Base-by-base conservation (phyloP, 2,329 filamentous ascomycete genomes). In the Cercospora citrullina region DNA sequence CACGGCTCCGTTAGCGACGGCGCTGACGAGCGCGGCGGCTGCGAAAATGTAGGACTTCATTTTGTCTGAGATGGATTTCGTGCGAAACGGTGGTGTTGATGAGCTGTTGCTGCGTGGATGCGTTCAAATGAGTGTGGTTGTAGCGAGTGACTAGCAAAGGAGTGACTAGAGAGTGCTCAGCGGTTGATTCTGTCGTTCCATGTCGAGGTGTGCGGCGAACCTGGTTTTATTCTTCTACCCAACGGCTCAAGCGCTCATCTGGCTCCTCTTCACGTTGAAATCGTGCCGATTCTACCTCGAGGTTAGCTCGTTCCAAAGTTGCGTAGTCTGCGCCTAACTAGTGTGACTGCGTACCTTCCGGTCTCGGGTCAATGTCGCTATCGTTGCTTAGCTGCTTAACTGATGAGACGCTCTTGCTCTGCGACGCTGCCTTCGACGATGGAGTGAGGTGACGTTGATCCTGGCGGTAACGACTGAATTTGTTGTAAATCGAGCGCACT, bases 321-420 rank as follows among this genome's bases (percentile, higher is more conserved):
- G 31, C 26, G 51, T 36, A 31, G 53, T 39, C 57, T 58, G 45
- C 9, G 23, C 60, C 62, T 42, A 57, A 42, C 62, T 42, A 57
- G 55, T 26, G 53, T 23, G 21, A 26, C 42, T 36, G 48, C 66
- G 58, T 65, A 48, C 63, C 62, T 62, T 60, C 63, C 66, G 66
- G 66, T 68, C 63, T 65, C 66, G 66, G 66, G 57, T 36, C 48
- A 68, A 68, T 68, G 26, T 65, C 66, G 66, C 66, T 58, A 31
- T 28, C 30, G 30, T 30, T 36, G 51, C 53, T 59, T n/a, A 18
- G 7, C 16, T 55, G 21, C 60, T 53, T 63, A 7, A 6, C 36
- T 39, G 14, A 10, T 59, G 30, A 31, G 28, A 59, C 5, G 16
- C 7, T 10, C 8, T 14, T 57, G 26, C 14, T 23, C 18, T 23